Evolutionary conservation across 2,329 filamentous ascomycete species (phyloP), one percentile per base, ranked within the genome.

Genomic region (Calonectria pseudoturangicola): DNA sequence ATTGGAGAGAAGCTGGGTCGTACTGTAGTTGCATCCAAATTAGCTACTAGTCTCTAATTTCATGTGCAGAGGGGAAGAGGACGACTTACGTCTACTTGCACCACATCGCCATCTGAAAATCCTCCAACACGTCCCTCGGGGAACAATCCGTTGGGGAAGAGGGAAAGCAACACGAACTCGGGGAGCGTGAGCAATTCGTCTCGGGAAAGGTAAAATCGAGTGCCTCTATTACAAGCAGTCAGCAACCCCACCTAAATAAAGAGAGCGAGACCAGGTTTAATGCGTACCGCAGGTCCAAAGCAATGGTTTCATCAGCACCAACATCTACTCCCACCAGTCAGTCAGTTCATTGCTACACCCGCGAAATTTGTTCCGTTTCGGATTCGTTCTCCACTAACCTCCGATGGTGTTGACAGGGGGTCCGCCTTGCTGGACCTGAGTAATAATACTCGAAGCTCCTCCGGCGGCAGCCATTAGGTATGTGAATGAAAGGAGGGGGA

Each of bases 401-500:
- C 94, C 95, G 73, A 98, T 89, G 68, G 95, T 94, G 85, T 97
- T 98, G 79, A 98, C 92, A 45, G 96, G 94, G 80, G 95, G 94
- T 64, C 94, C 96, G 77, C 94, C 94, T 86, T 99, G 97, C 84
- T 98, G 96, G 80, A 99, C 97, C 88, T 99, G 97, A 86, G 97
- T 99, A 87, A 99, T 98, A 83, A 99, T 98, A 91, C 97, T 98
- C 88, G 96, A 93, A 80, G 96, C 94, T 87, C 96, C 96, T 89
- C 96, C 96, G 86, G 96, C 96, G 84, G 95, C 94, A 86, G 97
- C 96, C 97, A 99, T 99, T 84, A 98, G 92, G 91, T 97, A 99
- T 80, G 94, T 93, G 83, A 99, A 99, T 71, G 95, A 95, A 73
- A 94, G 91, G 84, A 99, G 92, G 75, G 97, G 97, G 87, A 95